Conservation (phyloP, 139 green algal genomes). For the Micractinium conductrix region DNA sequence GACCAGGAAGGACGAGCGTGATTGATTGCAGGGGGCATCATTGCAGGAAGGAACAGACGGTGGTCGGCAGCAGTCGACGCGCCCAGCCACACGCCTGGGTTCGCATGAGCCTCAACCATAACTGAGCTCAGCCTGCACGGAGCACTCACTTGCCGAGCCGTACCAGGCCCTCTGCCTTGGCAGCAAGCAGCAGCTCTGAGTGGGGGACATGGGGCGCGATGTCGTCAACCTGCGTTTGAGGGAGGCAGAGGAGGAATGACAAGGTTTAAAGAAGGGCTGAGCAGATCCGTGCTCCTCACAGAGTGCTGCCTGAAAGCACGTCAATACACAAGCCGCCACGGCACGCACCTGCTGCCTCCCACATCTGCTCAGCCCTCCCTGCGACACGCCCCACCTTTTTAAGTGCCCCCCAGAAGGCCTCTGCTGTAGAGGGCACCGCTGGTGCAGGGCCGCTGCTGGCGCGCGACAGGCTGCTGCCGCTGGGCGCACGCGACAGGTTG, state of each 20-base stretch:
- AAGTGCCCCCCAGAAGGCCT: slow-evolving; percentile 20
- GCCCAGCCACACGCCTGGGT: no score
- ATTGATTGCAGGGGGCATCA: no score
- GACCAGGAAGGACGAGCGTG: neutral
- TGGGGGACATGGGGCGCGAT: slow-evolving; percentile 26
- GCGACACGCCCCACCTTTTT: slow-evolving; percentile 21
- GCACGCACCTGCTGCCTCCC: neutral
- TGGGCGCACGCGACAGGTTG: neutral
- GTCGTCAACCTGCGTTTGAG: slow-evolving; percentile 28
- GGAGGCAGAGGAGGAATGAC: neutral
- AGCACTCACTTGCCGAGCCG: slow-evolving; percentile 20
- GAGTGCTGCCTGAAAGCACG: neutral
- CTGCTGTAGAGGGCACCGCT: neutral
- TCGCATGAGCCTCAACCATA: no score
- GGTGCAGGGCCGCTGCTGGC: neutral
- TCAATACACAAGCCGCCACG: neutral
- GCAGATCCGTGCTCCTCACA: no score
- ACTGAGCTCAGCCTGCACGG: no score
- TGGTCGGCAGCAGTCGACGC: no score
- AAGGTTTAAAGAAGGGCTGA: no score
- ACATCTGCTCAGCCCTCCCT: neutral
- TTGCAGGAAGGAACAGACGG: no score
- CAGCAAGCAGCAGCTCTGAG: slow-evolving; percentile 21
- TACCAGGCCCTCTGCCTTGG: slow-evolving; percentile 27
- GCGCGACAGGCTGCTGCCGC: neutral